Percentiles rank a stretch among this genome's conserved stretches.
Evolutionary conservation across 2,329 filamentous ascomycete species (phyloP).

Genomic region (Fusarium verrucosum): DNA sequence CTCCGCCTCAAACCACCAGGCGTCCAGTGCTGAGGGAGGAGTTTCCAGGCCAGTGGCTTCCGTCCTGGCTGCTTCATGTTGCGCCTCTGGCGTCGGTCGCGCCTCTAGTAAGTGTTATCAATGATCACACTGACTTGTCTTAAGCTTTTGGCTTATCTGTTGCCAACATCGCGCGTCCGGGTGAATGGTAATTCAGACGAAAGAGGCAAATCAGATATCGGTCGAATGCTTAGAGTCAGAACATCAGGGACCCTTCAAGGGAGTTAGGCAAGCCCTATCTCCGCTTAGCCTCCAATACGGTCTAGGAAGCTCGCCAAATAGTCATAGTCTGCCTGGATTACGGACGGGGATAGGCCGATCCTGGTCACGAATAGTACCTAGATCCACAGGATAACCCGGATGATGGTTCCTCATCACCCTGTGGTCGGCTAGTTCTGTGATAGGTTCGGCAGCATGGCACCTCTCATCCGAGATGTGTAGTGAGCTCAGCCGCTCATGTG

Average conservation of each 20-base stretch:
- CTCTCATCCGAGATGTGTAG: constrained; percentile 23
- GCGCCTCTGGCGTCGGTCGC: constrained; percentile 19
- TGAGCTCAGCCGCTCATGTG: constrained; percentile 14
- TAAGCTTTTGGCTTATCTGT: constrained; percentile 10
- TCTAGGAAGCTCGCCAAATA: constrained; percentile 28
- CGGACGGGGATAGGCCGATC: constrained; percentile 18
- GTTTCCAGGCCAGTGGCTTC: constrained; percentile 25
- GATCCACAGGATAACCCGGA: constrained; percentile 22
- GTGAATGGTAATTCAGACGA: constrained; percentile 9
- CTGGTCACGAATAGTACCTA: constrained; percentile 7
- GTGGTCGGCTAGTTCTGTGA: neutral
- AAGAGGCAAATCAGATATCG: constrained; percentile 18
- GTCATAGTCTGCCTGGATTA: constrained; percentile 18
- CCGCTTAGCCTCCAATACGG: constrained; percentile 9
- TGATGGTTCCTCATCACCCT: constrained; percentile 5
- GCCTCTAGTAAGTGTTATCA: constrained; percentile 14
- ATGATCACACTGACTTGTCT: constrained; percentile 4
- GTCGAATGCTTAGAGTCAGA: constrained; percentile 4
- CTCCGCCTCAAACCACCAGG: neutral
- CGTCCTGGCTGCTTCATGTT: constrained; percentile 28
- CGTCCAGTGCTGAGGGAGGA: neutral
- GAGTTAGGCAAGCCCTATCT: constrained; percentile 14
- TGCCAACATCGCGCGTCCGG: constrained; percentile 24
- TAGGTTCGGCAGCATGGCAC: constrained; percentile 18
- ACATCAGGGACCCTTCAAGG: constrained; percentile 1